phyloP scores from a whole-genome alignment of 2,329 filamentous ascomycete genomes.

The Fusarium floridanum region DNA sequence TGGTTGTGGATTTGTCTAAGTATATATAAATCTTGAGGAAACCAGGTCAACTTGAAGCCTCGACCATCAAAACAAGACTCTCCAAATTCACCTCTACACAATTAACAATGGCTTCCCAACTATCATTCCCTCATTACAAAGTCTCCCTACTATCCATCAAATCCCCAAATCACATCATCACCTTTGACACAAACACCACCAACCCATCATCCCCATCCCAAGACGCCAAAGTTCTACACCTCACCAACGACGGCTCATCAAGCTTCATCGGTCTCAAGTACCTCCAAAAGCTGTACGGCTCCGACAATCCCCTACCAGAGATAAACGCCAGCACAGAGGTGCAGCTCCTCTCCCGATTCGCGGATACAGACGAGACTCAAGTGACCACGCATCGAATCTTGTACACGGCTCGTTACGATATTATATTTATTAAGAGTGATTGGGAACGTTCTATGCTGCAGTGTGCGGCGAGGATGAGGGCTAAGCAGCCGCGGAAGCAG shows the following conservation, averaged over 20 bases:
- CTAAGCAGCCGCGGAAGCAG: not conserved
- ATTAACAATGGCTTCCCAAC: not conserved
- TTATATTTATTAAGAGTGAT: conserved; percentile 29
- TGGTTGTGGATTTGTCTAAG: too few species aligned
- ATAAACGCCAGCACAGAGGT: conserved; percentile 16
- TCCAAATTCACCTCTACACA: not conserved
- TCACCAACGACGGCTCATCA: not conserved
- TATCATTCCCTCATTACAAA: not conserved
- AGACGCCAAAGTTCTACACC: not conserved
- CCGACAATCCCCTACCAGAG: not conserved
- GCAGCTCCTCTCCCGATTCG: conserved; percentile 22
- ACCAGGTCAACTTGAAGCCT: not conserved
- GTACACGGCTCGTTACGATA: conserved; percentile 12
- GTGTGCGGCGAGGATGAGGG: not conserved
- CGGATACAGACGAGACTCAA: not conserved
- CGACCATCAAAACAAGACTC: not conserved
- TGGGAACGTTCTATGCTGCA: conserved; percentile 21
- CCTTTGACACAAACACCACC: not conserved
- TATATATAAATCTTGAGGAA: too few species aligned
- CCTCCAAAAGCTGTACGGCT: not conserved
- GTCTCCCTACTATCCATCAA: not conserved
- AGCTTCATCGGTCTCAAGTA: not conserved
- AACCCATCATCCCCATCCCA: not conserved
- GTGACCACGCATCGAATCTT: conserved; percentile 22
- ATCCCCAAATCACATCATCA: not conserved